phyloP scores from a whole-genome alignment of 495 filamentous ascomycete species.

The Barbatosphaeria neglecta region DNA sequence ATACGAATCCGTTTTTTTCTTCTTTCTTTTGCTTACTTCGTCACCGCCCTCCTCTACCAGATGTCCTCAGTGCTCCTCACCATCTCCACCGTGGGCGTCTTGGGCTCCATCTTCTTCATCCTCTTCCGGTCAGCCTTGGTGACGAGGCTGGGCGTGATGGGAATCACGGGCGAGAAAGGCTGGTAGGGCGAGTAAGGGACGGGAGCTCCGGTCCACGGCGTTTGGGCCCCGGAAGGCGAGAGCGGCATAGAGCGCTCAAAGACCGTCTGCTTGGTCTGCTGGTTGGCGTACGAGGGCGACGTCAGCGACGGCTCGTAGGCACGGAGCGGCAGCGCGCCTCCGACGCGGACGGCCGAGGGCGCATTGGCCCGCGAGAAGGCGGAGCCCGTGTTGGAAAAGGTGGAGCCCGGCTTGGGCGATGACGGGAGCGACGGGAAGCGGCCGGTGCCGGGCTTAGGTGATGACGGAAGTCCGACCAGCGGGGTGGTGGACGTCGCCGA shows the following conservation, averaged over 20 bases:
- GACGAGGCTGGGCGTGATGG: conserved; percentile 71
- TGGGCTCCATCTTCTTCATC: conserved; percentile 48
- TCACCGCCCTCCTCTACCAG: conserved; percentile 28
- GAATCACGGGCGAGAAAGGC: conserved; percentile 78
- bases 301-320: conserved; percentile 45
- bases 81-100: conserved; percentile 42
- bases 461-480: conserved; percentile 33
- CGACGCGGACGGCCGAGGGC: conserved; percentile 30
- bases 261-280: conserved; percentile 65
- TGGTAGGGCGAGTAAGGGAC: conserved; percentile 84
- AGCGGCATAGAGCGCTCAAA: conserved; percentile 53
- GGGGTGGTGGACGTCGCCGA: conserved; percentile 29
- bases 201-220: conserved; percentile 63
- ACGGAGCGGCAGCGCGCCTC: conserved; percentile 48
- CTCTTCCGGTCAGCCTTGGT: conserved; percentile 63
- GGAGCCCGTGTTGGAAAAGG: conserved; percentile 24
- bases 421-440: conserved; percentile 34
- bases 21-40: conserved; percentile 12
- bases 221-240: conserved; percentile 35
- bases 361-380: conserved; percentile 25
- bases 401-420: conserved; percentile 29
- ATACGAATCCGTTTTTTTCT: background rate
- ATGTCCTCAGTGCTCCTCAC: conserved; percentile 40
- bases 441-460: conserved; percentile 32
- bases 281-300: conserved; percentile 25